A percentile compares a stretch with the other conserved stretches of the same genome.
Conservation (phyloP, 2,329 filamentous ascomycete genomes). For the Leptosphaerulina australis region DNA sequence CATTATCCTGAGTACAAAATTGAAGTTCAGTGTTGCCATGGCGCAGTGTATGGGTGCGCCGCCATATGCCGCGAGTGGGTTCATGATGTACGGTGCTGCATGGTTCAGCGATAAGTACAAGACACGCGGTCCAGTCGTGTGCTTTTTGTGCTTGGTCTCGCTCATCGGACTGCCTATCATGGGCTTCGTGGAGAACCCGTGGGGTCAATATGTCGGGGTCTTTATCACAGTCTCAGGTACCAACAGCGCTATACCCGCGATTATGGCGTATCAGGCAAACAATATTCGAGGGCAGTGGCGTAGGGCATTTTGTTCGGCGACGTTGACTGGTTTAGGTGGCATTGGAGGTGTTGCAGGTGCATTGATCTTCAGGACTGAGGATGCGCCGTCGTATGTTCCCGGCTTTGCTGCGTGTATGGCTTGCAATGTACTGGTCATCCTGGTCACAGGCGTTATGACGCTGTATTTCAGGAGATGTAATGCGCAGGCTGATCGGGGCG, state of each 20-base stretch:
- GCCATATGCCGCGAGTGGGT: conserved; percentile 32
- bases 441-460: conserved; percentile 24
- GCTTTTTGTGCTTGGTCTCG: conserved; percentile 28
- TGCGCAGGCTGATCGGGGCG: conserved; percentile 30
- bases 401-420: conserved; percentile 33
- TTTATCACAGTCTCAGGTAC: conserved; percentile 32
- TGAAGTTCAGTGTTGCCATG: conserved; percentile 34
- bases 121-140: conserved; percentile 30
- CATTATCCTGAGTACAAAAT: conserved; percentile 31
- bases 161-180: conserved; percentile 36
- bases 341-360: conserved; percentile 33
- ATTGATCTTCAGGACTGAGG: conserved; percentile 32
- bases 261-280: conserved; percentile 36
- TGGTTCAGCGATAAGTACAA: conserved; percentile 36
- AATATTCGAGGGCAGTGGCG: conserved; percentile 33
- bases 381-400: conserved; percentile 29
- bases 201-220: conserved; percentile 32
- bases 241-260: conserved; percentile 27
- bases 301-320: conserved; percentile 31
- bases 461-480: conserved; percentile 32
- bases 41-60: conserved; percentile 34
- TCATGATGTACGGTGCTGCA: conserved; percentile 35
- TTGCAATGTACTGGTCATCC: conserved; percentile 31
- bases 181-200: conserved; percentile 32
- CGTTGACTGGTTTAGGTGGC: conserved; percentile 27